Conservation (phyloP, 768 basidiomycete species). For the Naganishia kalamii region DNA sequence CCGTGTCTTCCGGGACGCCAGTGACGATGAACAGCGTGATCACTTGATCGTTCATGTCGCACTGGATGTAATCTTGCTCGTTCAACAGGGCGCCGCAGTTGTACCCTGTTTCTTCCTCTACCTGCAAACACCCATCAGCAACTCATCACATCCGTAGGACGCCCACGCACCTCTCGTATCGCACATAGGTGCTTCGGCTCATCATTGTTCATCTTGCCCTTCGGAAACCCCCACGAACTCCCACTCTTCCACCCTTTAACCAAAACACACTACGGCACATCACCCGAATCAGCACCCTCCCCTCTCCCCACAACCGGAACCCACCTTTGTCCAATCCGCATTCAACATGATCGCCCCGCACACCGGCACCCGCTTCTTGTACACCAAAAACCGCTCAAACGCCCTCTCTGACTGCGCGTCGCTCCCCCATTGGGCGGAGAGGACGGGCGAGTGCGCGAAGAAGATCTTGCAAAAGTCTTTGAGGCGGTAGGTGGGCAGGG, state of each 20-base stretch:
- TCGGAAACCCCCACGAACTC: constrained; percentile 97
- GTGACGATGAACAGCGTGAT: constrained; percentile 86
- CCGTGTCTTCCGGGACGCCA: constrained; percentile 76
- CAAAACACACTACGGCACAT: constrained; percentile 66
- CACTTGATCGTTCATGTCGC: constrained; percentile 81
- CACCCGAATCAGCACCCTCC: not conserved
- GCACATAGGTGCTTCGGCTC: constrained; percentile 81
- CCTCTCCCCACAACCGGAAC: constrained; percentile 4
- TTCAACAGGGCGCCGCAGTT: constrained; percentile 52
- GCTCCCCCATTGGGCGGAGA: constrained; percentile 67
- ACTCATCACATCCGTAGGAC: not conserved
- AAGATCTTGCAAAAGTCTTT: constrained; percentile 90
- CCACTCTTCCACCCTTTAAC: constrained; percentile 97
- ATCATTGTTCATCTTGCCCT: constrained; percentile 97
- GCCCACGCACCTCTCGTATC: constrained; percentile 68
- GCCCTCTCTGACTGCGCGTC: constrained; percentile 59
- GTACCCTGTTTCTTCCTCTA: constrained; percentile 94
- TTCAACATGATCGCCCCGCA: constrained; percentile 97
- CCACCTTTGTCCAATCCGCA: constrained; percentile 83
- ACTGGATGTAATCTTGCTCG: constrained; percentile 63
- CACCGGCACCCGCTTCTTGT: constrained; percentile 93
- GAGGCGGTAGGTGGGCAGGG: constrained; percentile 77
- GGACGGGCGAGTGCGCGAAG: constrained; percentile 65
- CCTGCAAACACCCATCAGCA: constrained; percentile 51
- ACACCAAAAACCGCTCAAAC: constrained; percentile 69